Conservation (phyloP, 2,329 filamentous ascomycete genomes). For the Incumbomyces delicatus region DNA sequence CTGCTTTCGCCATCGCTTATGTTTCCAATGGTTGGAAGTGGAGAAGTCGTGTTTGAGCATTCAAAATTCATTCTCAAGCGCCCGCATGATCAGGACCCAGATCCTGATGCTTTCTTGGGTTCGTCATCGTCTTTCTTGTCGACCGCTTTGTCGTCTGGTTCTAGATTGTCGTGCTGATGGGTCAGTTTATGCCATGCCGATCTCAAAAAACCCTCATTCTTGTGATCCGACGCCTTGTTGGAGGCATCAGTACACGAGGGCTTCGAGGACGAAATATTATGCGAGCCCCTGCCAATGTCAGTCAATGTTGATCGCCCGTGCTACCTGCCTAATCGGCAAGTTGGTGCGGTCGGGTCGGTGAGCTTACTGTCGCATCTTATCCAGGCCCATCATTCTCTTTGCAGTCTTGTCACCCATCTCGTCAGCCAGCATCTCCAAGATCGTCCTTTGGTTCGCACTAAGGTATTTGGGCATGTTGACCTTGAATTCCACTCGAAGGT, state of each 20-base stretch:
- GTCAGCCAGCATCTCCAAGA: constrained; percentile 91
- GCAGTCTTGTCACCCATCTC: constrained; percentile 91
- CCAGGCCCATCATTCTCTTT: constrained; percentile 81
- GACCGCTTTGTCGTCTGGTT: constrained; percentile 24
- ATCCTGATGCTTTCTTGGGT: constrained; percentile 26
- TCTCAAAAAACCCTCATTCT: constrained; percentile 83
- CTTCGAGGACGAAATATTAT: constrained; percentile 4
- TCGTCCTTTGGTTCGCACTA: constrained; percentile 78
- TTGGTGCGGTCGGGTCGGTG: constrained; percentile 81
- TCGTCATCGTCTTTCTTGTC: constrained; percentile 18
- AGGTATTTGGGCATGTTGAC: constrained; percentile 93
- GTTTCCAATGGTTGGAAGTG: constrained; percentile 7
- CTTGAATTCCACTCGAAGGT: constrained; percentile 88
- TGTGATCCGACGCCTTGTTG: constrained; percentile 40
- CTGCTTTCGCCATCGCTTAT: constrained; percentile 15
- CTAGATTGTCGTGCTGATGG: constrained; percentile 47
- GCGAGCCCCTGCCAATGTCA: constrained; percentile 42
- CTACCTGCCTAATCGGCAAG: constrained; percentile 79
- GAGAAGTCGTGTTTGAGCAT: constrained; percentile 4
- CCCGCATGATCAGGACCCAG: no score
- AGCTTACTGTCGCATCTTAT: constrained; percentile 44
- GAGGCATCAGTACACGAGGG: constrained; percentile 15
- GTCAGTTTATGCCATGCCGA: constrained; percentile 87
- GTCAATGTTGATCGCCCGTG: constrained; percentile 54
- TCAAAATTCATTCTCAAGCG: no score